Evolutionary conservation across 371 early-diverging fungal species (phyloP).

Genomic region (Chytridium lagenaria): DNA sequence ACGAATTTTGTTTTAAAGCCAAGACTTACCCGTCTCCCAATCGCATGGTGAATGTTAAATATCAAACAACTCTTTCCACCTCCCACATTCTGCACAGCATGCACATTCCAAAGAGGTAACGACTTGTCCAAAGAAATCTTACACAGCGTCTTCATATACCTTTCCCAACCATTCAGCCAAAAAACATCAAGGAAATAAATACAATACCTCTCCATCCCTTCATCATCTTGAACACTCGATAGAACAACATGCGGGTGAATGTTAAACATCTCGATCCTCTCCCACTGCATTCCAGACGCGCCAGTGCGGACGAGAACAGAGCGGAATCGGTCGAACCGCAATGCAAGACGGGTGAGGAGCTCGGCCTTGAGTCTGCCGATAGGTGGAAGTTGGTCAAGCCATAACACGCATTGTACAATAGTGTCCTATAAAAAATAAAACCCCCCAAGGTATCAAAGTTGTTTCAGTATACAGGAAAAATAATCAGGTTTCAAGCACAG

Average conservation of each 20-base stretch:
- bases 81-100: not conserved
- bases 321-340: constrained; percentile 5
- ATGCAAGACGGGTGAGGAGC: constrained; percentile 4
- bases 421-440: not conserved
- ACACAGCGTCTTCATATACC: not conserved
- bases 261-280: constrained; percentile 8
- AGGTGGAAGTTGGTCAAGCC: not conserved
- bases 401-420: not conserved
- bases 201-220: not conserved
- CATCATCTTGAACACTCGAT: not conserved
- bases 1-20: not conserved
- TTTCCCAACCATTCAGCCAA: too few relatives aligned
- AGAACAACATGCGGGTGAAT: not conserved
- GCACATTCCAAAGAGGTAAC: constrained; percentile 4
- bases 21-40: not conserved
- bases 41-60: constrained; percentile 13
- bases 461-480: too few relatives aligned
- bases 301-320: not conserved
- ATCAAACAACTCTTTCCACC: not conserved
- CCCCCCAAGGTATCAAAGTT: too few relatives aligned
- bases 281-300: not conserved
- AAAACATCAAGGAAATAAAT: not conserved
- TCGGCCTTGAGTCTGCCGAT: constrained; percentile 4
- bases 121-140: not conserved
- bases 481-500: too few relatives aligned